phyloP scores from a whole-genome alignment of 306 rosid genomes.

The Rubus idaeus region DNA sequence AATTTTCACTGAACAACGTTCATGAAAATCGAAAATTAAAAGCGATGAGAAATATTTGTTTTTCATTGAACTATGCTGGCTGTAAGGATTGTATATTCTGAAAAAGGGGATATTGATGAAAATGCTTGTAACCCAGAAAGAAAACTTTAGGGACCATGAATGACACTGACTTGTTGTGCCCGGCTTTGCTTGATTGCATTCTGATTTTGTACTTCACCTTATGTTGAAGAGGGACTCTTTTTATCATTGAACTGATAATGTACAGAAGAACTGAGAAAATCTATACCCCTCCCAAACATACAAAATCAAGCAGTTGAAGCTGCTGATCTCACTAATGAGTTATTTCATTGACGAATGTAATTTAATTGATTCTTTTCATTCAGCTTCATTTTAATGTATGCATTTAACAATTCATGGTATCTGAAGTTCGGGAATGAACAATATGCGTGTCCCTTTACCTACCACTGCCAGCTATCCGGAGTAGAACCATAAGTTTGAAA shows the following conservation, averaged over 20 bases:
- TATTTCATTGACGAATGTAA: not conserved
- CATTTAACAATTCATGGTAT: not conserved
- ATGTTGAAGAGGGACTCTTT: not conserved
- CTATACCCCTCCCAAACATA: not conserved
- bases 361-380: not conserved
- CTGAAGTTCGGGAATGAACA: not conserved
- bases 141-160: too few species aligned
- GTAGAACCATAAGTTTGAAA: not conserved
- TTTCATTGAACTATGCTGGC: not conserved
- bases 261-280: not conserved
- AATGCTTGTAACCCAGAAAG: too few species aligned
- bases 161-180: too few species aligned
- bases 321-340: not conserved
- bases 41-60: not conserved
- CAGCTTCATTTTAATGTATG: not conserved
- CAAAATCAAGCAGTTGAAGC: conserved; percentile 4
- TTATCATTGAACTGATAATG: not conserved
- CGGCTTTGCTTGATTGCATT: not conserved
- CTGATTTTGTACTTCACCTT: not conserved
- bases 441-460: not conserved
- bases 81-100: not conserved
- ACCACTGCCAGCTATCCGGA: too few species aligned
- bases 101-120: too few species aligned
- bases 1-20: not conserved
- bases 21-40: not conserved